Percentiles rank a stretch among this genome's conserved stretches.
Conservation (phyloP, 768 basidiomycete species). For the Tulasnella calospora region DNA sequence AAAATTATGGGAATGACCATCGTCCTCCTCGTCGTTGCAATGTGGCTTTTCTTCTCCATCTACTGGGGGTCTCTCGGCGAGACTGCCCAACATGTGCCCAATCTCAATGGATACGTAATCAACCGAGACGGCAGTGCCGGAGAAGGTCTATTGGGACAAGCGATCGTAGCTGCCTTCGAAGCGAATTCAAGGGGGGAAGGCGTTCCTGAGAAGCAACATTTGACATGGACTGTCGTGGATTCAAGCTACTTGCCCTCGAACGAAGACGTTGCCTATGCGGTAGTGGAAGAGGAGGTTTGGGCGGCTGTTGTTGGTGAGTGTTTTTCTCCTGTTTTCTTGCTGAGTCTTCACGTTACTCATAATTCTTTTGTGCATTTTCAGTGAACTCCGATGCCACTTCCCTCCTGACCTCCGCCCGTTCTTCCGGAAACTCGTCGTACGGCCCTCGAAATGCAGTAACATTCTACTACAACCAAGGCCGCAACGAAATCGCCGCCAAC, state of each 20-base stretch:
- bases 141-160: conserved; percentile 20
- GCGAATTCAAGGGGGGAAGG: conserved; percentile 31
- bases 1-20: too few species aligned
- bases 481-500: conserved; percentile 42
- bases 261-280: conserved; percentile 33
- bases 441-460: conserved; percentile 38
- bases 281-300: conserved; percentile 43
- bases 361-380: not conserved
- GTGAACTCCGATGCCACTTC: conserved; percentile 36
- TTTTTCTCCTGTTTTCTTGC: not conserved
- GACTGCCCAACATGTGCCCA: not conserved
- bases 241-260: conserved; percentile 16
- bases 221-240: conserved; percentile 1
- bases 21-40: too few species aligned
- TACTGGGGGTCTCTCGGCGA: conserved; percentile 13
- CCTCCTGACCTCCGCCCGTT: conserved; percentile 36
- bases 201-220: not conserved
- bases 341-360: not conserved
- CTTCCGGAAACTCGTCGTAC: conserved; percentile 40
- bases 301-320: conserved; percentile 42
- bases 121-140: conserved; percentile 1
- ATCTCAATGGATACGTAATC: not conserved
- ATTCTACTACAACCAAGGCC: conserved; percentile 42
- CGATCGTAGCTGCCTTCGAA: conserved; percentile 34
- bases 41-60: not conserved